These are phyloP conservation scores for Fusarium pseudonygamai DNA, from an alignment of 2,329 filamentous ascomycete genomes.

Conservation along the genomic window DNA sequence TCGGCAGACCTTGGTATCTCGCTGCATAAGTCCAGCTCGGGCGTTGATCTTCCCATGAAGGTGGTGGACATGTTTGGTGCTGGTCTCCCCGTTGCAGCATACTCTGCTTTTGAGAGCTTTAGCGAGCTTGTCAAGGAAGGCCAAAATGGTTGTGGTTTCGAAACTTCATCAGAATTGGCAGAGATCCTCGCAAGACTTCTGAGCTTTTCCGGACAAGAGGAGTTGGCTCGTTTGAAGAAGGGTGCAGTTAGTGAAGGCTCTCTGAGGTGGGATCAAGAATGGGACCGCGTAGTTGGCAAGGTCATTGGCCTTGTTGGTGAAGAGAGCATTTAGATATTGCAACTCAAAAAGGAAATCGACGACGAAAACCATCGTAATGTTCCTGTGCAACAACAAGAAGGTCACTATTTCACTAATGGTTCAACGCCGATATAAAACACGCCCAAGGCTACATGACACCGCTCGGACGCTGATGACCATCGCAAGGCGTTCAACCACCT, in stretches of 20 bases:
- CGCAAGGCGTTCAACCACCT: slow-evolving; percentile 7
- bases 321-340: slow-evolving; percentile 18
- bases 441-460: slow-evolving; percentile 32
- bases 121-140: slow-evolving; percentile 89
- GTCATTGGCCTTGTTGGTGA: slow-evolving; percentile 65
- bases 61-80: slow-evolving; percentile 99
- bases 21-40: slow-evolving; percentile 91
- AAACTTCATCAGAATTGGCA: slow-evolving; percentile 72
- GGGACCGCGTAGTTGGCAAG: slow-evolving; percentile 82
- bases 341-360: not conserved
- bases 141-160: slow-evolving; percentile 86
- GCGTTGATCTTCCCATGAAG: slow-evolving; percentile 98
- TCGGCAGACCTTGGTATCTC: slow-evolving; percentile 91
- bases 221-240: slow-evolving; percentile 69
- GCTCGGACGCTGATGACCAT: slow-evolving; percentile 23
- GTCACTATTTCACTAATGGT: not conserved
- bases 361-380: not conserved
- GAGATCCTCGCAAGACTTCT: slow-evolving; percentile 73
- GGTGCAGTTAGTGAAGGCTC: slow-evolving; percentile 80
- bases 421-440: slow-evolving; percentile 28
- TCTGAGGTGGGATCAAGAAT: slow-evolving; percentile 90
- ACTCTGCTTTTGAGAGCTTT: slow-evolving; percentile 87
- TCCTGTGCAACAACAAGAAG: not conserved
- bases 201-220: slow-evolving; percentile 54
- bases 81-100: slow-evolving; percentile 89